phyloP scores from a whole-genome alignment of 1,284 basidiomycete genomes.

The Austroboletus niveus region DNA sequence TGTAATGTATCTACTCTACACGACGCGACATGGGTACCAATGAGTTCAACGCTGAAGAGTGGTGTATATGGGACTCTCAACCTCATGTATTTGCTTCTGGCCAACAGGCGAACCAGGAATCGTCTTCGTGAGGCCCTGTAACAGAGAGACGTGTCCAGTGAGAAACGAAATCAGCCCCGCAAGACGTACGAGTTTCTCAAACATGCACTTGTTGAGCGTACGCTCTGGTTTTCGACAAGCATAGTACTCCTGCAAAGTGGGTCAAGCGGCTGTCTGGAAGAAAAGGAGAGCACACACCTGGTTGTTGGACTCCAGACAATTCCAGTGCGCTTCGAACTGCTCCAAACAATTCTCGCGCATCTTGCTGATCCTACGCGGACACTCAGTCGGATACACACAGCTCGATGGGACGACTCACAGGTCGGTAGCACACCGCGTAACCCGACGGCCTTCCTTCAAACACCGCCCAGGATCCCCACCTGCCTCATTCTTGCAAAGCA shows the following conservation, averaged over 20 bases:
- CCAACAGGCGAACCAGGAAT: slow-evolving; percentile 91
- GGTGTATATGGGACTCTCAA: slow-evolving; percentile 80
- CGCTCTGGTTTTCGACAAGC: slow-evolving; percentile 90
- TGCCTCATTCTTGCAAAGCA: slow-evolving; percentile 97
- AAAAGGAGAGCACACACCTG: slow-evolving; percentile 55
- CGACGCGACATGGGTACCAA: slow-evolving; percentile 4
- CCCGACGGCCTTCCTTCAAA: slow-evolving; percentile 92
- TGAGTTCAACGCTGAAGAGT: slow-evolving; percentile 65
- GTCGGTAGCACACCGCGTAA: slow-evolving; percentile 94
- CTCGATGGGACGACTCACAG: slow-evolving; percentile 58
- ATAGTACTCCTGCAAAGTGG: slow-evolving; percentile 67
- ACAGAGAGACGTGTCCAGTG: not conserved
- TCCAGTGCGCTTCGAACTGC: slow-evolving; percentile 93
- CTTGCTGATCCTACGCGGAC: slow-evolving; percentile 75
- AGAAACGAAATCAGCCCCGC: not conserved
- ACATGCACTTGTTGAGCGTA: slow-evolving; percentile 92
- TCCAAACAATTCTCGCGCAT: slow-evolving; percentile 89
- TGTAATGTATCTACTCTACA: slow-evolving; percentile 25
- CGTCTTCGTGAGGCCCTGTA: slow-evolving; percentile 85
- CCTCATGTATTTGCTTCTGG: slow-evolving; percentile 87
- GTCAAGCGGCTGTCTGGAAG: not conserved
- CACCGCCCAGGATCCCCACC: slow-evolving; percentile 86
- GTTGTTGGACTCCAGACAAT: slow-evolving; percentile 94
- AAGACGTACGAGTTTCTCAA: slow-evolving; percentile 84
- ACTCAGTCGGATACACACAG: not conserved